Percentiles rank a stretch among this genome's conserved stretches.
Evolutionary conservation across 2,329 filamentous ascomycete species (phyloP).

Genomic region (Dothistroma septosporum): DNA sequence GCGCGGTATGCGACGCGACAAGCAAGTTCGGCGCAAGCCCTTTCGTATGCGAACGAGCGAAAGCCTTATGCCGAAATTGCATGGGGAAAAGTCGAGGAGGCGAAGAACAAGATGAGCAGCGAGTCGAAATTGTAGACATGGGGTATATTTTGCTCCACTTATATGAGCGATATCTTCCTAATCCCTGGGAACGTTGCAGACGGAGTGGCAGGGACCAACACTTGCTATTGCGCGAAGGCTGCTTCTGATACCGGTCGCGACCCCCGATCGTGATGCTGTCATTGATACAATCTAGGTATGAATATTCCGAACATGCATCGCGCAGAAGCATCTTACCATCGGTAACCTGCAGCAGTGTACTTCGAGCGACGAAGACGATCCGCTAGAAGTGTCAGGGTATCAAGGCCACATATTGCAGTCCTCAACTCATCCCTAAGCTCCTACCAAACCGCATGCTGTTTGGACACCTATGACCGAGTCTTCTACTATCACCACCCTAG

Average conservation of each 20-base stretch:
- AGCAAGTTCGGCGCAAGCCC: conserved; percentile 80
- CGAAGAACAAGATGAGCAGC: conserved; percentile 33
- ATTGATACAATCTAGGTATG: neutral
- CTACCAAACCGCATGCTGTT: neutral
- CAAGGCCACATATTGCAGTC: neutral
- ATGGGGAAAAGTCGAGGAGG: conserved; percentile 63
- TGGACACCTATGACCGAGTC: neutral
- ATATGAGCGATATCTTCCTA: neutral
- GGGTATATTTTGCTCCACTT: no score
- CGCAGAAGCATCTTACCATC: neutral
- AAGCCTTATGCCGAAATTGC: conserved; percentile 70
- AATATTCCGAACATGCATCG: no score
- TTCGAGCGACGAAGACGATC: neutral
- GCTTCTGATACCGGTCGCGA: no score
- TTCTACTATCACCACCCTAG: no score
- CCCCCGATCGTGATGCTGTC: no score
- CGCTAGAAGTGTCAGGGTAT: neutral
- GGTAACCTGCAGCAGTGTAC: neutral
- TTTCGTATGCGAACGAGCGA: conserved; percentile 64
- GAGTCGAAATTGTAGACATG: conserved; percentile 21
- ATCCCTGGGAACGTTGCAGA: neutral
- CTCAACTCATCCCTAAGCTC: neutral
- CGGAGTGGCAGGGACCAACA: no score
- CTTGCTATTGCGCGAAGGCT: no score
- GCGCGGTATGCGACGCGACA: conserved; percentile 78